Conservation (phyloP, 75 land plant genomes). For the Gnetum montanum region DNA sequence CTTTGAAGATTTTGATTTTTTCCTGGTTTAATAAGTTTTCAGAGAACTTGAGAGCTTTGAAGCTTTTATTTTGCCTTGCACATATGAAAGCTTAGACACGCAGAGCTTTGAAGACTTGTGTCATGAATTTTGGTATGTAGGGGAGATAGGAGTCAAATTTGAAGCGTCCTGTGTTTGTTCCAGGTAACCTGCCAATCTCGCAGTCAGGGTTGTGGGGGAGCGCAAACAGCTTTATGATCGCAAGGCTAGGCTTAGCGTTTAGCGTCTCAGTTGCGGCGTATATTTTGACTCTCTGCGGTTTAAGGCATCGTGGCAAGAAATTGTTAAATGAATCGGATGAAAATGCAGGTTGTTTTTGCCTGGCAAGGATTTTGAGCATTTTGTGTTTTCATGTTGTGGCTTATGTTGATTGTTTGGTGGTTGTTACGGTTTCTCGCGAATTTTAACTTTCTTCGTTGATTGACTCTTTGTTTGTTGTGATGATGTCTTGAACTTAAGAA, state of each 20-base stretch:
- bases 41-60: too few relatives aligned
- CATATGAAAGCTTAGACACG: too few relatives aligned
- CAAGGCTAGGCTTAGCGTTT: conserved; percentile 43
- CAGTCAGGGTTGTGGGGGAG: too few relatives aligned
- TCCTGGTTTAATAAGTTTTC: too few relatives aligned
- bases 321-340: conserved; percentile 9
- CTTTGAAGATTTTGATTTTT: too few relatives aligned
- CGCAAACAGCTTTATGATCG: conserved; percentile 3
- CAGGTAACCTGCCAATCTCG: too few relatives aligned
- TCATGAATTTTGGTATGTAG: too few relatives aligned
- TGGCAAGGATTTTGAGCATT: background rate
- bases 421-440: background rate
- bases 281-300: conserved; percentile 21
- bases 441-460: background rate
- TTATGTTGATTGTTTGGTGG: background rate
- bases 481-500: background rate
- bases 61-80: too few relatives aligned
- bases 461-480: background rate
- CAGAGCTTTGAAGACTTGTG: too few relatives aligned
- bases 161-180: too few relatives aligned
- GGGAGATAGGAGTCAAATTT: too few relatives aligned
- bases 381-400: background rate
- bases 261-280: conserved; percentile 49
- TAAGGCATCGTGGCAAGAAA: background rate
- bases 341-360: conserved; percentile 5